These are phyloP conservation scores for Trichoderma aggressivum DNA, from an alignment of 2,329 filamentous ascomycete genomes.

Conservation along the genomic window DNA sequence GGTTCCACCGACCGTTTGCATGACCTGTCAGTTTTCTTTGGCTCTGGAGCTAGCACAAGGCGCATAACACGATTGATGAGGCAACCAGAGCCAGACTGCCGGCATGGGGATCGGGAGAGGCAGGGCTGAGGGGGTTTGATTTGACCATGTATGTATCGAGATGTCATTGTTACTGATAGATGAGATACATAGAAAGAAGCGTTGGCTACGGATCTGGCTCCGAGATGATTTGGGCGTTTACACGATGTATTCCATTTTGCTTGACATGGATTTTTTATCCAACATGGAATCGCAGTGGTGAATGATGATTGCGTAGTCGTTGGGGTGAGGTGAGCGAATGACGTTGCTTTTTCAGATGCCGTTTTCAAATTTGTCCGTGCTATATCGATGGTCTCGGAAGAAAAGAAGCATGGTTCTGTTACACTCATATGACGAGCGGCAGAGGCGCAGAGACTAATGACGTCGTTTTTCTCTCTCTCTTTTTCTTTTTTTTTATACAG, in stretches of 20 bases:
- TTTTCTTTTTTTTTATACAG: not conserved
- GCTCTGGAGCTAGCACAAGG: not conserved
- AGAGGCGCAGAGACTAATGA: not conserved
- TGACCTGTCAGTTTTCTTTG: not conserved
- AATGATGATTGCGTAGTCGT: not conserved
- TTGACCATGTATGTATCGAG: not conserved
- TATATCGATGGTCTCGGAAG: not conserved
- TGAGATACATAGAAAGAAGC: not conserved
- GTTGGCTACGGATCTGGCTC: not conserved
- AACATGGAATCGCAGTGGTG: not conserved
- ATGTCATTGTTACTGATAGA: not conserved
- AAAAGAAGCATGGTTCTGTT: not conserved
- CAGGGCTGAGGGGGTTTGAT: not conserved
- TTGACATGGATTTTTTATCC: too few species aligned
- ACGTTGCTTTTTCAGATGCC: not conserved
- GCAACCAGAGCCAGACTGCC: not conserved
- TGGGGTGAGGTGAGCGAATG: not conserved
- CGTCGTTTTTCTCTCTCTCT: not conserved
- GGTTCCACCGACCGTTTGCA: not conserved
- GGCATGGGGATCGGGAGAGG: not conserved
- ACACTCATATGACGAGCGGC: not conserved
- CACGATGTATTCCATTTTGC: not conserved
- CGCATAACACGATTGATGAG: not conserved
- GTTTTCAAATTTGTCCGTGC: not conserved
- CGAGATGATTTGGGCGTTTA: not conserved